Conservation (phyloP, 306 rosid genomes). For the Gynostemma pentaphyllum region DNA sequence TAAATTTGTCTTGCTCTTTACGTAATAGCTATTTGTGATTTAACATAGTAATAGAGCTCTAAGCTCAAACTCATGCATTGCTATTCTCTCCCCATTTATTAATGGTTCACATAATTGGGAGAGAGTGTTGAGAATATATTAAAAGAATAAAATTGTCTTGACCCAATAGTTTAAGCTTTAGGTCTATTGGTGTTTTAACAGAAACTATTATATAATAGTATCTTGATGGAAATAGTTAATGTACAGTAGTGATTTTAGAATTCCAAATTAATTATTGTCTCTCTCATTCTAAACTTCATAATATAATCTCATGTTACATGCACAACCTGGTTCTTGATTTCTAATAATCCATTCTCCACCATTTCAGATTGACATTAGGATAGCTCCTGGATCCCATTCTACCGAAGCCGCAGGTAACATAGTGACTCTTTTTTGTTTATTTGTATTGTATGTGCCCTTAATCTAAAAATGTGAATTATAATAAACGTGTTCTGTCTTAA, state of each 20-base stretch:
- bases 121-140: too few species aligned
- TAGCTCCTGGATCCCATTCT: conserved; percentile 94
- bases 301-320: not conserved
- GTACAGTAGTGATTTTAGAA: not conserved
- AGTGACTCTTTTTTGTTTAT: conserved; percentile 8
- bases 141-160: too few species aligned
- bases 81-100: too few species aligned
- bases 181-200: conserved; percentile 1
- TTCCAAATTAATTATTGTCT: not conserved
- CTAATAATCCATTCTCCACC: conserved; percentile 12
- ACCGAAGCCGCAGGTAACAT: conserved; percentile 72
- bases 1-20: too few species aligned
- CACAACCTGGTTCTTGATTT: not conserved
- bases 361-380: conserved; percentile 78
- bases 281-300: not conserved
- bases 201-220: not conserved
- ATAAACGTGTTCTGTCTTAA: too few species aligned
- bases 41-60: too few species aligned
- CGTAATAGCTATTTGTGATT: too few species aligned
- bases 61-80: too few species aligned
- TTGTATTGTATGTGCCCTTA: too few species aligned
- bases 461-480: too few species aligned
- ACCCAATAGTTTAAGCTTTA: too few species aligned
- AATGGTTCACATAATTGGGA: too few species aligned
- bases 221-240: not conserved